Conservation (phyloP, 257 asterid species). For the Paulownia fortunei region DNA sequence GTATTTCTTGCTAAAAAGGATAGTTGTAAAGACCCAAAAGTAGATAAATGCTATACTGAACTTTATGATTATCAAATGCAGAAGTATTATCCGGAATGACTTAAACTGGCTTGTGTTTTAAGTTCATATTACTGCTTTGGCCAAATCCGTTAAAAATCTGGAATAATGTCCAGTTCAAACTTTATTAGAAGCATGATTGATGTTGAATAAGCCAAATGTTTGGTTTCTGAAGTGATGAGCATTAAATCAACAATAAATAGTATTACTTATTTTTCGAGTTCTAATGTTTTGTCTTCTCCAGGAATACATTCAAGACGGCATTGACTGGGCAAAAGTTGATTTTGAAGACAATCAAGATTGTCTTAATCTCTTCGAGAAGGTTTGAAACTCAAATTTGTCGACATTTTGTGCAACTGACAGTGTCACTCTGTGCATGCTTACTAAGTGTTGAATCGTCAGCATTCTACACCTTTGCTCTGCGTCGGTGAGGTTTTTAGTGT, state of each 20-base stretch:
- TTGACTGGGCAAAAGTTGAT: slow-evolving; percentile 89
- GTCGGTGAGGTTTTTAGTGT: neutral
- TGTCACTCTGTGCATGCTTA: neutral
- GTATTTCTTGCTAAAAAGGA: neutral
- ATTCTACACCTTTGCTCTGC: neutral
- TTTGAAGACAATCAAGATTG: slow-evolving; percentile 92
- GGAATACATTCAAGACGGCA: slow-evolving; percentile 90
- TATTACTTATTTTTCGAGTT: slow-evolving; percentile 18
- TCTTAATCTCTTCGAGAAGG: slow-evolving; percentile 90
- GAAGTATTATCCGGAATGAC: neutral
- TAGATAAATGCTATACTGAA: neutral
- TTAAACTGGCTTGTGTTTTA: neutral
- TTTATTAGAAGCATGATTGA: neutral
- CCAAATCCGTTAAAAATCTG: neutral
- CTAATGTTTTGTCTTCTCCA: slow-evolving; percentile 39
- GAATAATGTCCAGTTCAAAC: neutral
- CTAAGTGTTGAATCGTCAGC: neutral
- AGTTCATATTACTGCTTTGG: neutral
- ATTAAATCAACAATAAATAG: slow-evolving; percentile 18
- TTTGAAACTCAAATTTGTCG: slow-evolving; percentile 29
- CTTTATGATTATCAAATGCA: neutral
- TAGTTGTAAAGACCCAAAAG: neutral
- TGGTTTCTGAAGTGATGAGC: slow-evolving; percentile 16
- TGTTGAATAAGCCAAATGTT: neutral
- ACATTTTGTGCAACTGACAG: neutral